Evolutionary conservation across 129 eudicot species (phyloP).

Genomic region (Flaveria ramosissima): DNA sequence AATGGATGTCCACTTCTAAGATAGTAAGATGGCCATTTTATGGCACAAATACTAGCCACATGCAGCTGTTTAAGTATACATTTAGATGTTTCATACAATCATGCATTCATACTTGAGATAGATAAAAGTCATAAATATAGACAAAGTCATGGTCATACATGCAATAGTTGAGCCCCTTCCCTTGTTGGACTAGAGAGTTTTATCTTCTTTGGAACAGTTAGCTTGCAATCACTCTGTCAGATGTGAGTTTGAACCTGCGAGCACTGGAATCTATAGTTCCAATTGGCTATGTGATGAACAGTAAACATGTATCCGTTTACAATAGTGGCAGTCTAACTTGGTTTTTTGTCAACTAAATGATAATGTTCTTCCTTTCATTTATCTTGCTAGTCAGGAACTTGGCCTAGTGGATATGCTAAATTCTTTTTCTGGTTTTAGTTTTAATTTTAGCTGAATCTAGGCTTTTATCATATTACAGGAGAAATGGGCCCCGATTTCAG

Average conservation of each 20-base stretch:
- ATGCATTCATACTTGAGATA: neutral
- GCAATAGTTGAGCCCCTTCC: neutral
- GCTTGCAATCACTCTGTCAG: slow-evolving; percentile 1
- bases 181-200: neutral
- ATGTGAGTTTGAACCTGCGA: neutral
- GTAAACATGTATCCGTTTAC: neutral
- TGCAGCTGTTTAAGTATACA: neutral
- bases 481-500: slow-evolving; percentile 97
- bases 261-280: neutral
- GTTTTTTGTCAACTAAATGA: neutral
- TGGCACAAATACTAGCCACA: neutral
- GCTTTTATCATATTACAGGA: slow-evolving; percentile 55
- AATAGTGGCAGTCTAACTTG: neutral
- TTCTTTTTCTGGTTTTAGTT: neutral
- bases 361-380: neutral
- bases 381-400: neutral
- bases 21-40: neutral
- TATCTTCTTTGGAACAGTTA: neutral
- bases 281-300: neutral
- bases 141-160: neutral
- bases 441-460: neutral
- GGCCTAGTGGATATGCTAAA: neutral
- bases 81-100: neutral
- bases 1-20: neutral
- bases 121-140: neutral